Evolutionary conservation across 345 rosid species (phyloP).

Genomic region (Carallia brachiata): DNA sequence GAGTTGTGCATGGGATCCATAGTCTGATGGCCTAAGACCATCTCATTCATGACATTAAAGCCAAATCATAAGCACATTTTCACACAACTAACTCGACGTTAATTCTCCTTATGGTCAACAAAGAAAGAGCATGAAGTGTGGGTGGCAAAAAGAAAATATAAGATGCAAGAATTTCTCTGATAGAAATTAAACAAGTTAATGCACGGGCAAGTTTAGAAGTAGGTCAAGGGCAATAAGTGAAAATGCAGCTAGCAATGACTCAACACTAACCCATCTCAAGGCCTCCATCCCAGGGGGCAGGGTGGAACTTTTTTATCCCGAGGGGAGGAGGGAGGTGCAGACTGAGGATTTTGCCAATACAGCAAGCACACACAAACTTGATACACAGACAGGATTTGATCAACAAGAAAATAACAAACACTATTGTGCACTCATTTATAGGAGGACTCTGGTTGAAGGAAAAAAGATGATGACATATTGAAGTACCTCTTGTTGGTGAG

Average conservation of each 20-base stretch:
- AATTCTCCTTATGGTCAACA: background rate
- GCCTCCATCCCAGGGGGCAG: no score
- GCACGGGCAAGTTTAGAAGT: background rate
- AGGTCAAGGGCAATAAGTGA: background rate
- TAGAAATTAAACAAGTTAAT: background rate
- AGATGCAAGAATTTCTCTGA: background rate
- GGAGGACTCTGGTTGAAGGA: background rate
- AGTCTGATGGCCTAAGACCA: background rate
- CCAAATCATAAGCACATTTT: background rate
- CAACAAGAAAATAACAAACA: background rate
- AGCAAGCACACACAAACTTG: background rate
- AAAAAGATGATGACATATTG: background rate
- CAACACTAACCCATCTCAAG: background rate
- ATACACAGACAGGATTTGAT: background rate
- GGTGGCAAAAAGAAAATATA: background rate
- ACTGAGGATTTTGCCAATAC: no score
- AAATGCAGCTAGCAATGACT: background rate
- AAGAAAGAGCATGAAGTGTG: no score
- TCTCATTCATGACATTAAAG: background rate
- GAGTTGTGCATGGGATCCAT: no score
- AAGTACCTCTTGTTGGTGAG: slow-evolving; percentile 94
- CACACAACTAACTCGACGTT: background rate
- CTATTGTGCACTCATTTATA: no score
- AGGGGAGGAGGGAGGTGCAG: no score
- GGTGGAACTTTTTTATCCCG: no score